A percentile compares a stretch with the other conserved stretches of the same genome.
Conservation (phyloP, 2,329 filamentous ascomycete genomes). For the Monilinia aucupariae region DNA sequence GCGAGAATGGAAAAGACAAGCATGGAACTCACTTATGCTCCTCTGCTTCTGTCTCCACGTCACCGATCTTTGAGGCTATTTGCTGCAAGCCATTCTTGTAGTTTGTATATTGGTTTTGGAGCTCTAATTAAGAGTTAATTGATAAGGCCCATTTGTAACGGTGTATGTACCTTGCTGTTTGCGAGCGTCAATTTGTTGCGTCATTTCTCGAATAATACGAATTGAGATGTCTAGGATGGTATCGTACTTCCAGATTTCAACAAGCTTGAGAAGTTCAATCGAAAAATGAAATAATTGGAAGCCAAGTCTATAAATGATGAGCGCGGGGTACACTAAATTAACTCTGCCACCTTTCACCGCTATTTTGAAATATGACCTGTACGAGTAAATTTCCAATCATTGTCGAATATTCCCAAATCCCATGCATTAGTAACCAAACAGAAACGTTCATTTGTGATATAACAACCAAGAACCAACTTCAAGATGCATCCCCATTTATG, state of each 20-base stretch:
- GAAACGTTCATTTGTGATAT: neutral
- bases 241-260: neutral
- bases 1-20: neutral
- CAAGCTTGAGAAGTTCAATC: neutral
- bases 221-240: neutral
- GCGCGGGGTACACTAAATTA: conserved; percentile 8
- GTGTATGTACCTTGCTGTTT: conserved; percentile 36
- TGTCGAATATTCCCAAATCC: neutral
- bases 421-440: conserved; percentile 2
- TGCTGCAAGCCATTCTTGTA: conserved; percentile 79
- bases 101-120: conserved; percentile 73
- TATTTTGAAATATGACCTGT: conserved; percentile 9
- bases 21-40: conserved; percentile 78
- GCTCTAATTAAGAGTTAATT: conserved; percentile 47
- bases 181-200: conserved; percentile 33
- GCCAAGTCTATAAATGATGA: neutral
- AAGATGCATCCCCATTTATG: conserved; percentile 97
- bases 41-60: conserved; percentile 94
- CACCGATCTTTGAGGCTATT: conserved; percentile 91
- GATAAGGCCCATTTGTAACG: neutral
- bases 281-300: neutral
- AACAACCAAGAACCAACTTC: conserved; percentile 18
- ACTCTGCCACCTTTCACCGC: conserved; percentile 14
- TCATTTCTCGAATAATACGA: conserved; percentile 22
- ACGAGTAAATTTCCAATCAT: neutral